phyloP scores from a whole-genome alignment of 257 asterid species.

The Salvia splendens region DNA sequence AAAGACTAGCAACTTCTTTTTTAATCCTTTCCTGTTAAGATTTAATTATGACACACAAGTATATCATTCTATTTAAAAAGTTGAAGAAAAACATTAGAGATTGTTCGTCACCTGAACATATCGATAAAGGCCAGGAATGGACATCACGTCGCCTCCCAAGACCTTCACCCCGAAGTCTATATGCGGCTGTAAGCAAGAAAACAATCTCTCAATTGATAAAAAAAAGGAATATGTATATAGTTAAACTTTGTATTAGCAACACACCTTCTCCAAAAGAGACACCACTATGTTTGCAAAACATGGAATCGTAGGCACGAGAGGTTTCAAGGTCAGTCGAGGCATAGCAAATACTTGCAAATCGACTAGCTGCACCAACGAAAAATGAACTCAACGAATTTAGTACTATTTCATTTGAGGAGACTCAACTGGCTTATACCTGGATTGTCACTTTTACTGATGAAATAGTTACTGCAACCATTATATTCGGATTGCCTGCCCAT shows the following conservation, averaged over 20 bases:
- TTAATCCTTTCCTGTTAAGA: slow-evolving; percentile 65
- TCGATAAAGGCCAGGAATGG: slow-evolving; percentile 79
- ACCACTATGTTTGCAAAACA: slow-evolving; percentile 67
- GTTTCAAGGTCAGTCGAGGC: slow-evolving; percentile 72
- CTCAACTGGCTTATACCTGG: slow-evolving; percentile 56
- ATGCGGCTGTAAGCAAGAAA: slow-evolving; percentile 50
- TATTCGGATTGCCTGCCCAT: slow-evolving; percentile 92
- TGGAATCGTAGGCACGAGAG: slow-evolving; percentile 73
- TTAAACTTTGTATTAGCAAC: neutral
- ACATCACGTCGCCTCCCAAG: slow-evolving; percentile 82
- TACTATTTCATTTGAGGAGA: slow-evolving; percentile 14
- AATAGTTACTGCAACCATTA: slow-evolving; percentile 49
- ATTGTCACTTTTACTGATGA: slow-evolving; percentile 49
- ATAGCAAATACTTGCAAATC: slow-evolving; percentile 70
- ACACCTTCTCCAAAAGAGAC: slow-evolving; percentile 77
- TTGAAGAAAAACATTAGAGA: neutral
- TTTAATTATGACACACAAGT: neutral
- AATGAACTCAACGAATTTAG: neutral
- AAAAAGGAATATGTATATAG: neutral
- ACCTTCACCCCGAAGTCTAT: slow-evolving; percentile 81
- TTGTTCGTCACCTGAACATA: slow-evolving; percentile 65
- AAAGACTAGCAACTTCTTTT: slow-evolving; percentile 68
- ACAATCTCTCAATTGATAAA: neutral
- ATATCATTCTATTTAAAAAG: neutral
- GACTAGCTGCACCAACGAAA: slow-evolving; percentile 49